phyloP scores from a whole-genome alignment of 345 rosid species.

The Microcos paniculata region DNA sequence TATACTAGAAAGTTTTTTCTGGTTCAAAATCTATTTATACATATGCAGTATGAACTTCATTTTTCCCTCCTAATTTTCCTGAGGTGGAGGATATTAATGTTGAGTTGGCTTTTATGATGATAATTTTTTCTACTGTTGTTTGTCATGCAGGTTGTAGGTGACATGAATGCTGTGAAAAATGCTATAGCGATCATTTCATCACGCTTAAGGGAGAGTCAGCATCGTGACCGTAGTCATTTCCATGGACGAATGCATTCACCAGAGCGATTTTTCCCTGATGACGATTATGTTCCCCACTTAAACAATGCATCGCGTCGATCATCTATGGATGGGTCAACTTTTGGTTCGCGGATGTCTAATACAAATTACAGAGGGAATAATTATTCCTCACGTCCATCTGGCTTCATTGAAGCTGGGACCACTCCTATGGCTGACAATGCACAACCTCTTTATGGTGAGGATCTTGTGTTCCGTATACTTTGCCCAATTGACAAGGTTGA shows the following conservation, averaged over 20 bases:
- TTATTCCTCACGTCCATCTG: conserved; percentile 56
- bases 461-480: conserved; percentile 84
- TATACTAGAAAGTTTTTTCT: background rate
- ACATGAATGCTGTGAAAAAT: conserved; percentile 68
- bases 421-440: conserved; percentile 48
- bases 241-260: conserved; percentile 80
- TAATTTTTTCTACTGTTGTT: conserved; percentile 4
- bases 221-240: conserved; percentile 83
- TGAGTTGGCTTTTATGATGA: conserved; percentile 6
- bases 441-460: conserved; percentile 66
- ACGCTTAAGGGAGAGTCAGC: conserved; percentile 95
- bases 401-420: conserved; percentile 49
- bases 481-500: conserved; percentile 85
- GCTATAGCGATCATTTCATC: conserved; percentile 75
- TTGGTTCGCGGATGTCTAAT: conserved; percentile 51
- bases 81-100: background rate
- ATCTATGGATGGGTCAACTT: conserved; percentile 48
- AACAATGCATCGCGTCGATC: conserved; percentile 54
- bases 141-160: conserved; percentile 78
- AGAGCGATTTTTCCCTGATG: conserved; percentile 68
- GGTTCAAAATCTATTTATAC: background rate
- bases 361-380: conserved; percentile 49
- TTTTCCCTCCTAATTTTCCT: background rate
- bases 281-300: conserved; percentile 65
- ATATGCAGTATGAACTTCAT: background rate